phyloP scores from a whole-genome alignment of 1,284 basidiomycete species.

The Gomphus bonarii region DNA sequence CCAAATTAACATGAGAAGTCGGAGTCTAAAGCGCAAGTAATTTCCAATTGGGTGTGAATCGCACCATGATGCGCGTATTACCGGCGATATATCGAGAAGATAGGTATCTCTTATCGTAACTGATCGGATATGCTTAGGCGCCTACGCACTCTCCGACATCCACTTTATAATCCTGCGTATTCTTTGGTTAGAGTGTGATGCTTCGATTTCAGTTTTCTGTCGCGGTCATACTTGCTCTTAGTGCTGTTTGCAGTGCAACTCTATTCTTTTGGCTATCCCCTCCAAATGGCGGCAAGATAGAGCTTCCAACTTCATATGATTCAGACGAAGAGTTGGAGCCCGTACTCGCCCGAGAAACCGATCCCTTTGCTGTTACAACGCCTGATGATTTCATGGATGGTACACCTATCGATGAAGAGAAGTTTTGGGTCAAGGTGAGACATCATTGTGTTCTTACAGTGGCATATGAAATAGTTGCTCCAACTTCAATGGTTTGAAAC shows the following conservation, averaged over 20 bases:
- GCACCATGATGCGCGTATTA: no score
- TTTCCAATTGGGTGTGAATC: no score
- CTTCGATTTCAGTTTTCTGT: conserved; percentile 46
- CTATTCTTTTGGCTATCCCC: conserved; percentile 26
- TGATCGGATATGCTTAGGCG: no score
- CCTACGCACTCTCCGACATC: no score
- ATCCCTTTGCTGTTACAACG: conserved; percentile 71
- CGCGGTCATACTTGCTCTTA: conserved; percentile 35
- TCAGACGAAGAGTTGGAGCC: conserved; percentile 8
- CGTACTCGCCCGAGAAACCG: conserved; percentile 26
- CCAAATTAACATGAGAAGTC: no score
- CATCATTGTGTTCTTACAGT: not conserved
- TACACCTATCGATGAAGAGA: conserved; percentile 57
- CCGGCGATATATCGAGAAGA: no score
- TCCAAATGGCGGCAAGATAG: conserved; percentile 40
- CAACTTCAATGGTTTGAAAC: no score
- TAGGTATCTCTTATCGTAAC: no score
- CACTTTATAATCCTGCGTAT: no score
- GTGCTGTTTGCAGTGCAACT: conserved; percentile 34
- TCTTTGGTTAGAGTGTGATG: no score
- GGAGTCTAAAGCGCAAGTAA: no score
- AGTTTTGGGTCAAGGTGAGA: conserved; percentile 59
- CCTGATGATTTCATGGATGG: conserved; percentile 68
- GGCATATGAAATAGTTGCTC: no score
- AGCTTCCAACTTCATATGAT: conserved; percentile 32